These are phyloP conservation scores for Murraya paniculata DNA, from an alignment of 345 rosid genomes.

Conservation along the genomic window DNA sequence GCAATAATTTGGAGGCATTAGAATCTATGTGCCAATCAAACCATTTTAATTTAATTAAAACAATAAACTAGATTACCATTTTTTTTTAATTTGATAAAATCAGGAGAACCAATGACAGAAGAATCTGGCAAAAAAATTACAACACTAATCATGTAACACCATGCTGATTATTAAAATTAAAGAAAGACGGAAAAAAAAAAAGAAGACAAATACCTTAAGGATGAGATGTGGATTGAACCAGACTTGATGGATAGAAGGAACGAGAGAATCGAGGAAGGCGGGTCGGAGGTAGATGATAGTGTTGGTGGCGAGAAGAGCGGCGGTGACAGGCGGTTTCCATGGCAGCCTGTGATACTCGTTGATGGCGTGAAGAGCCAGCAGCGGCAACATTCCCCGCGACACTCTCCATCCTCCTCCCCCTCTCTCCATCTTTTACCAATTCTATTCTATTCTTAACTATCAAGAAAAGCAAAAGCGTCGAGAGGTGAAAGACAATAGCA, in stretches of 20 bases:
- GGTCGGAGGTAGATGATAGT: conserved; percentile 74
- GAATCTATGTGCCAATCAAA: not conserved
- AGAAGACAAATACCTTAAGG: conserved; percentile 49
- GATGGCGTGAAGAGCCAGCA: conserved; percentile 69
- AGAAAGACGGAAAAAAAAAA: too few species aligned
- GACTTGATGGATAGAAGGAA: conserved; percentile 69
- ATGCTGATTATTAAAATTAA: not conserved
- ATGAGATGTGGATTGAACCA: conserved; percentile 90
- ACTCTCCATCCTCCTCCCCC: conserved; percentile 30
- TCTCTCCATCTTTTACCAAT: conserved; percentile 11
- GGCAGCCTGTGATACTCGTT: conserved; percentile 71
- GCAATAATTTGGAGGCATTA: not conserved
- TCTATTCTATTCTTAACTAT: not conserved
- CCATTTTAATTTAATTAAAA: not conserved
- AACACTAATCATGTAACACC: not conserved
- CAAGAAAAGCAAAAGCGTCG: not conserved
- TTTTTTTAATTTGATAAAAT: not conserved
- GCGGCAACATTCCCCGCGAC: conserved; percentile 66
- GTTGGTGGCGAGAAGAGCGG: conserved; percentile 75
- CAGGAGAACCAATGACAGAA: not conserved
- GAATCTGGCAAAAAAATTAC: not conserved
- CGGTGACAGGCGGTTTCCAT: conserved; percentile 93
- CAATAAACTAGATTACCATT: not conserved
- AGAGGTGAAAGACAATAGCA: too few species aligned
- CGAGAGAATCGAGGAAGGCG: conserved; percentile 44